phyloP scores from a whole-genome alignment of 2,329 filamentous ascomycete genomes.

The Sarocladium oryzae region DNA sequence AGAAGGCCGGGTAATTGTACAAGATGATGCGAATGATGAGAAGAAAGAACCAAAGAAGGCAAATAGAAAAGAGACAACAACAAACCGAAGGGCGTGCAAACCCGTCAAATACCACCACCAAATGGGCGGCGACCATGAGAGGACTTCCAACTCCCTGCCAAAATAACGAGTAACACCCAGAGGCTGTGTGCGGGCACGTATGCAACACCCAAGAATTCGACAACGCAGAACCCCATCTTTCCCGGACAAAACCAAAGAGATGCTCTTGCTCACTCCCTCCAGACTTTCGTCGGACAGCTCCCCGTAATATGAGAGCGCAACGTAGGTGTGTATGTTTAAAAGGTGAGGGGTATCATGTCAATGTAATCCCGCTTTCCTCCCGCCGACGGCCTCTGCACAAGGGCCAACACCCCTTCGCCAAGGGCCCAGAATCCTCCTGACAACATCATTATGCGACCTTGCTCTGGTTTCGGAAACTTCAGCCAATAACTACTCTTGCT shows the following conservation, averaged over 20 bases:
- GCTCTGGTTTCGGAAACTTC: constrained; percentile 13
- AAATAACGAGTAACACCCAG: neutral
- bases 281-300: neutral
- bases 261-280: neutral
- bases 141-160: constrained; percentile 2
- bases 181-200: neutral
- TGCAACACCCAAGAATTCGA: neutral
- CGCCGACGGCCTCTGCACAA: neutral
- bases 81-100: no score
- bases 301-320: neutral
- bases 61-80: no score
- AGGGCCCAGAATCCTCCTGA: neutral
- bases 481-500: constrained; percentile 73
- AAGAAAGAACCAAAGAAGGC: neutral
- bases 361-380: constrained; percentile 4
- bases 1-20: neutral
- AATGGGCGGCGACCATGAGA: no score
- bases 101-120: no score
- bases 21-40: neutral
- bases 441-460: neutral
- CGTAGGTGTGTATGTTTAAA: neutral
- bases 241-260: no score
- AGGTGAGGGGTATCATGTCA: constrained; percentile 8
- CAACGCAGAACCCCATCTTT: neutral
- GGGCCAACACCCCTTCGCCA: neutral